These are phyloP conservation scores for Syzygium jambos DNA, from an alignment of 345 rosid species.

Conservation along the genomic window DNA sequence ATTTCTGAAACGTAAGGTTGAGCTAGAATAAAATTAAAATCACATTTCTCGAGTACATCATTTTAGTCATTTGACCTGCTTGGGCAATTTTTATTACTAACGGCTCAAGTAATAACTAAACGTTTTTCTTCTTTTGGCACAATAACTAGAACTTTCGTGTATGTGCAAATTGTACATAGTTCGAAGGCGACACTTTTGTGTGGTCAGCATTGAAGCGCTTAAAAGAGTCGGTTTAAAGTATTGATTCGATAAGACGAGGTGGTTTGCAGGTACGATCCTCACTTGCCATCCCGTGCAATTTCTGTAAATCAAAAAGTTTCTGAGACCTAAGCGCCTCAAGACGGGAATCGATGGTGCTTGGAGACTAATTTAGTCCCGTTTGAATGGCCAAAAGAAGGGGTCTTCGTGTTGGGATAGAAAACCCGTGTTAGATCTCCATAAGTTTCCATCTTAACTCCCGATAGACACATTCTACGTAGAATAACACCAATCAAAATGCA, in stretches of 20 bases:
- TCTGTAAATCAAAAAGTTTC: neutral
- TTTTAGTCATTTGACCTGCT: neutral
- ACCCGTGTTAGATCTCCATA: neutral
- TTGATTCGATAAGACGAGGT: neutral
- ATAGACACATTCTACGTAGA: neutral
- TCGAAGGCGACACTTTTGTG: neutral
- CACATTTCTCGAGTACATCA: neutral
- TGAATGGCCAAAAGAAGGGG: neutral
- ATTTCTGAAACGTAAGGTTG: neutral
- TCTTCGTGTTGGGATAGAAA: neutral
- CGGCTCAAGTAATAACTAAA: neutral
- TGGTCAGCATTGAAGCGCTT: neutral
- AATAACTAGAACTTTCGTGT: neutral
- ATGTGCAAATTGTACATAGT: neutral
- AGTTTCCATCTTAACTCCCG: neutral
- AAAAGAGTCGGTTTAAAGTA: neutral
- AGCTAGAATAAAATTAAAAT: neutral
- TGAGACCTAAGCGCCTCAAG: neutral
- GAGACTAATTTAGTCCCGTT: neutral
- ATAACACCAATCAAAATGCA: neutral
- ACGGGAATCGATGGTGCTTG: neutral
- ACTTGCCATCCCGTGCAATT: neutral
- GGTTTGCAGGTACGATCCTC: neutral
- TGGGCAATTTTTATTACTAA: neutral
- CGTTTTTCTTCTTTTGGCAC: neutral